Evolutionary conservation across 2,329 filamentous ascomycete species (phyloP).

Genomic region (Aphanoascus verrucosus): DNA sequence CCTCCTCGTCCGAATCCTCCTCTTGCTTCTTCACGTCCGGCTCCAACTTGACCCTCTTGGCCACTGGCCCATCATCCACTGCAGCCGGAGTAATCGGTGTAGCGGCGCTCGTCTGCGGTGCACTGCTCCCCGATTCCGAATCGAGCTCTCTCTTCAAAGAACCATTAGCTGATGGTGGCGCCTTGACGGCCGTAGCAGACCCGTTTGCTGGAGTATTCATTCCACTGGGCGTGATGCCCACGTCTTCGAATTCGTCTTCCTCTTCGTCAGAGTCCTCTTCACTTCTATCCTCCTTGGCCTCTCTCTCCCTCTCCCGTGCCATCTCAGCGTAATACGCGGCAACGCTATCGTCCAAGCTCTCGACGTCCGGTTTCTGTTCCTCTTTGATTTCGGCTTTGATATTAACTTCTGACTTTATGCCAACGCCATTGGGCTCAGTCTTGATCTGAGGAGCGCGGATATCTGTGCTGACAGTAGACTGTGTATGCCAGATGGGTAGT

Average conservation of each 20-base stretch:
- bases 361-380: constrained; percentile 33
- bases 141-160: constrained; percentile 33
- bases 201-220: constrained; percentile 26
- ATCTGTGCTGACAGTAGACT: constrained; percentile 35
- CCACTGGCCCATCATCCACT: constrained; percentile 28
- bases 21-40: constrained; percentile 23
- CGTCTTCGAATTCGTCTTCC: constrained; percentile 19
- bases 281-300: constrained; percentile 33
- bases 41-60: constrained; percentile 39
- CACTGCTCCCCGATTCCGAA: constrained; percentile 31
- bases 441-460: constrained; percentile 9
- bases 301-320: constrained; percentile 34
- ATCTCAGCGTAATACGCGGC: constrained; percentile 40
- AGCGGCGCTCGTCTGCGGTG: constrained; percentile 28
- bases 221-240: constrained; percentile 21
- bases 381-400: constrained; percentile 28
- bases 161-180: constrained; percentile 12
- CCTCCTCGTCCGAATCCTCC: constrained; percentile 35
- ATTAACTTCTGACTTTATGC: constrained; percentile 21
- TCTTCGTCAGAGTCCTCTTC: constrained; percentile 23
- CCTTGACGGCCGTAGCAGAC: constrained; percentile 14
- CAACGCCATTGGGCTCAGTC: constrained; percentile 15
- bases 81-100: constrained; percentile 28
- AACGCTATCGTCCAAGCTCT: constrained; percentile 36
- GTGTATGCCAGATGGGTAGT: constrained; percentile 44